phyloP scores from a whole-genome alignment of 2,329 filamentous ascomycete genomes.

The Volutella citrinella region DNA sequence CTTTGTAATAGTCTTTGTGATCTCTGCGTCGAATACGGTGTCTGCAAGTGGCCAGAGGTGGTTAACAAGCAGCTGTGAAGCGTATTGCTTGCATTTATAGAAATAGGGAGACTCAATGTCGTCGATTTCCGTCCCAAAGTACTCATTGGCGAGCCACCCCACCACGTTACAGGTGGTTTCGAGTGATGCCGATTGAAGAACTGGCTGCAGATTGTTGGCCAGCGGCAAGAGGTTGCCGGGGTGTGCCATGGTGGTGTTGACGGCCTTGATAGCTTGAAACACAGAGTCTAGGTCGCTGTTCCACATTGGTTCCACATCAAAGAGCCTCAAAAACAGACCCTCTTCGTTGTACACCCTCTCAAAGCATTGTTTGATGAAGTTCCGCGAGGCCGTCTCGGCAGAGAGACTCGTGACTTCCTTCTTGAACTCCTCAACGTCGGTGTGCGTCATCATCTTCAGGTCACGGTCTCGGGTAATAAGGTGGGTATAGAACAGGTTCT shows the following conservation, averaged over 20 bases:
- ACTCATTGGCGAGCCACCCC: slow-evolving; percentile 58
- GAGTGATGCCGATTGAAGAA: slow-evolving; percentile 46
- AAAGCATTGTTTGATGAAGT: slow-evolving; percentile 58
- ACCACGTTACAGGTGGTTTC: slow-evolving; percentile 52
- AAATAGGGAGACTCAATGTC: slow-evolving; percentile 55
- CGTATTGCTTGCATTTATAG: slow-evolving; percentile 53
- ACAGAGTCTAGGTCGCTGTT: slow-evolving; percentile 47
- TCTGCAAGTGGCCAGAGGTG: slow-evolving; percentile 58
- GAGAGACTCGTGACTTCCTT: slow-evolving; percentile 48
- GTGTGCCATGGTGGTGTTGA: slow-evolving; percentile 50
- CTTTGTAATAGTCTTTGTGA: slow-evolving; percentile 52
- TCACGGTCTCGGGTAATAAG: slow-evolving; percentile 51
- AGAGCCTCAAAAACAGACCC: slow-evolving; percentile 52
- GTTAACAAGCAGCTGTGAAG: slow-evolving; percentile 53
- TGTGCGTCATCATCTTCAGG: slow-evolving; percentile 49
- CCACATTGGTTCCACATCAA: slow-evolving; percentile 53
- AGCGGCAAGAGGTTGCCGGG: slow-evolving; percentile 53
- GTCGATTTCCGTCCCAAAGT: slow-evolving; percentile 53
- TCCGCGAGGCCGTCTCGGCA: slow-evolving; percentile 53
- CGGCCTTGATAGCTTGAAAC: slow-evolving; percentile 47
- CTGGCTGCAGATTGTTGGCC: slow-evolving; percentile 46
- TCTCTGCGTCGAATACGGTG: slow-evolving; percentile 51
- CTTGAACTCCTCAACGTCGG: slow-evolving; percentile 53
- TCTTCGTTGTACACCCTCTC: slow-evolving; percentile 56
- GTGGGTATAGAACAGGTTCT: slow-evolving; percentile 54